Evolutionary conservation across 2,329 filamentous ascomycete species (phyloP).

Genomic region (Penicillium sp.): DNA sequence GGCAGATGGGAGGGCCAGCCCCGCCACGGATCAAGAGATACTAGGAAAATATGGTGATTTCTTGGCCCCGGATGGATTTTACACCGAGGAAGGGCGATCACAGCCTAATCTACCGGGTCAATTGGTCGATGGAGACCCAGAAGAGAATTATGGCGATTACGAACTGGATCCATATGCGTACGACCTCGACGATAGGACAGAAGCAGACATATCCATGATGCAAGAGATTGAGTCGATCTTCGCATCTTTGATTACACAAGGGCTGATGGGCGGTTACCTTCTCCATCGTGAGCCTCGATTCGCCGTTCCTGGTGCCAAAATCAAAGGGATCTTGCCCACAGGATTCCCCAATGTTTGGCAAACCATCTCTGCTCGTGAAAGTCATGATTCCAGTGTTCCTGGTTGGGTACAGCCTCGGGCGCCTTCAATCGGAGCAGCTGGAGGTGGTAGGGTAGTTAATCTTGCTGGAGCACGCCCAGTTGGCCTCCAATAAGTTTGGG

Average conservation of each 20-base stretch:
- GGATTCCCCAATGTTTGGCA: conserved; percentile 72
- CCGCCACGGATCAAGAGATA: conserved; percentile 12
- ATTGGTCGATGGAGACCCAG: conserved; percentile 31
- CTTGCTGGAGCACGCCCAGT: conserved; percentile 56
- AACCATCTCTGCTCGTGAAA: conserved; percentile 62
- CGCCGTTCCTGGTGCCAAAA: conserved; percentile 70
- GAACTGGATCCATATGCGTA: conserved; percentile 60
- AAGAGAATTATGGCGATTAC: conserved; percentile 41
- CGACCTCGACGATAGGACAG: conserved; percentile 16
- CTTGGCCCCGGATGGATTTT: conserved; percentile 36
- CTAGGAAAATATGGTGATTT: conserved; percentile 39
- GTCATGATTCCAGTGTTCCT: conserved; percentile 64
- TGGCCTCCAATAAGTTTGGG: conserved; percentile 34
- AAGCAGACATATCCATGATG: conserved; percentile 42
- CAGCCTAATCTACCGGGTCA: conserved; percentile 26
- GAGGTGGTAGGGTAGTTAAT: conserved; percentile 58
- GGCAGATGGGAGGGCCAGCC: conserved; percentile 2
- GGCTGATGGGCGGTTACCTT: conserved; percentile 79
- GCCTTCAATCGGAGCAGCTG: conserved; percentile 11
- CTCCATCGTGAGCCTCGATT: conserved; percentile 75
- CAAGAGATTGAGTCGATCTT: conserved; percentile 74
- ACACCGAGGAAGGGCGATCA: conserved; percentile 33
- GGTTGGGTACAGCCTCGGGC: conserved; percentile 65
- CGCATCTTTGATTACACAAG: conserved; percentile 74
- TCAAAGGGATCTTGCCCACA: conserved; percentile 43